Conservation (phyloP, 1,284 basidiomycete species). For the Ceratobasidium sp. region DNA sequence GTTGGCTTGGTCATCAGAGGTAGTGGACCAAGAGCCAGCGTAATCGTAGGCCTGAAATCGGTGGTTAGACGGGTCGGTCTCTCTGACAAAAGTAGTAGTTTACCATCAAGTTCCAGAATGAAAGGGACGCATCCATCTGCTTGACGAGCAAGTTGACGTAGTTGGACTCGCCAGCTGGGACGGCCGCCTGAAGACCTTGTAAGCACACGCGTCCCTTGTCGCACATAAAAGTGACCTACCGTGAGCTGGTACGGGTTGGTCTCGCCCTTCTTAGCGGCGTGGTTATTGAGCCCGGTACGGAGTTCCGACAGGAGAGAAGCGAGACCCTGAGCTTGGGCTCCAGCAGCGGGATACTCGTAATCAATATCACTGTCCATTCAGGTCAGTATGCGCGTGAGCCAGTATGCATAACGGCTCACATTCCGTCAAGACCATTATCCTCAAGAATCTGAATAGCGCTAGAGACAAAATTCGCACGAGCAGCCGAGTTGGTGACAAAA, state of each 20-base stretch:
- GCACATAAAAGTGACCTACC: constrained; percentile 53
- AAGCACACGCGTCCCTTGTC: neutral
- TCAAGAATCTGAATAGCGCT: constrained; percentile 80
- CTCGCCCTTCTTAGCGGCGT: constrained; percentile 70
- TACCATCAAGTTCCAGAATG: constrained; percentile 95
- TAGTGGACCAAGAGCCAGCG: constrained; percentile 75
- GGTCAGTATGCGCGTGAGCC: constrained; percentile 9
- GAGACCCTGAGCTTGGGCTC: constrained; percentile 68
- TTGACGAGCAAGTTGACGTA: constrained; percentile 74
- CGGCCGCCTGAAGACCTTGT: constrained; percentile 56
- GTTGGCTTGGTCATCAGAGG: constrained; percentile 84
- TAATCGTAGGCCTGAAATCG: constrained; percentile 77
- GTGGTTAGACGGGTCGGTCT: constrained; percentile 32
- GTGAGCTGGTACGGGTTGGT: constrained; percentile 69
- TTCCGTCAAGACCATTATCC: constrained; percentile 90
- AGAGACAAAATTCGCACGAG: constrained; percentile 77
- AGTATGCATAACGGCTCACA: constrained; percentile 55
- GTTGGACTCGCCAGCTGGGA: constrained; percentile 76
- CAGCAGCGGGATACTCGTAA: constrained; percentile 71
- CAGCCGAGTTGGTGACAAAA: constrained; percentile 67
- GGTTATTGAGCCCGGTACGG: constrained; percentile 66
- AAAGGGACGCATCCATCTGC: constrained; percentile 72
- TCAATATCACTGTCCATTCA: constrained; percentile 69
- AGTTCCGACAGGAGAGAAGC: constrained; percentile 69
- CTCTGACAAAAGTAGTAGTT: constrained; percentile 43